phyloP scores from a whole-genome alignment of 148 eudicot species.

The Bassia scoparia region DNA sequence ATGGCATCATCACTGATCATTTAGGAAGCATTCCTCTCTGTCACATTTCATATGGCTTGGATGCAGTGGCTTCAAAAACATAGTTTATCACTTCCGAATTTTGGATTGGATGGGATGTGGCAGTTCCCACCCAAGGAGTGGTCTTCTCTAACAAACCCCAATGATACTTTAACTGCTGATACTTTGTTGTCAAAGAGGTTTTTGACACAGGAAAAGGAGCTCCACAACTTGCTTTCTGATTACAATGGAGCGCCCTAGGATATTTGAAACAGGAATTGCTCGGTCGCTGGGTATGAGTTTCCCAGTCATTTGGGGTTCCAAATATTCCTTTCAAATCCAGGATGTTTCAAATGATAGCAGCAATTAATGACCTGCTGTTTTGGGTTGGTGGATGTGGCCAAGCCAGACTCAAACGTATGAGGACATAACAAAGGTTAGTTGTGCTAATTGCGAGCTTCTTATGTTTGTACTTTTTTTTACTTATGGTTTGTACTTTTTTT shows the following conservation, averaged over 20 bases:
- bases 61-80: slow-evolving; percentile 76
- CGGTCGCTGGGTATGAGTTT: slow-evolving; percentile 67
- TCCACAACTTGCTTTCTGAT: slow-evolving; percentile 67
- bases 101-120: slow-evolving; percentile 72
- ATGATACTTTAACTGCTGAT: slow-evolving; percentile 75
- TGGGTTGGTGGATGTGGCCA: slow-evolving; percentile 70
- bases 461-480: too few relatives aligned
- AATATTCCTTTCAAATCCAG: slow-evolving; percentile 67
- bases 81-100: slow-evolving; percentile 50
- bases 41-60: slow-evolving; percentile 79
- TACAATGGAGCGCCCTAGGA: slow-evolving; percentile 63
- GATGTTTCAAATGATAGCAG: slow-evolving; percentile 68
- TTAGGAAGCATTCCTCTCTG: slow-evolving; percentile 76
- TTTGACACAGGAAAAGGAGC: slow-evolving; percentile 86
- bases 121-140: slow-evolving; percentile 62
- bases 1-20: slow-evolving; percentile 47
- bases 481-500: background rate
- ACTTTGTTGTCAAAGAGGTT: slow-evolving; percentile 85
- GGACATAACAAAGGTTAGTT: slow-evolving; percentile 91
- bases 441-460: too few relatives aligned
- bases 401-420: slow-evolving; percentile 77
- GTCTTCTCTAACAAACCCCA: slow-evolving; percentile 46
- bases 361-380: slow-evolving; percentile 58
- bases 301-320: slow-evolving; percentile 81
- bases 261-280: slow-evolving; percentile 74